These are phyloP conservation scores for Aureobasidium lini DNA, from an alignment of 2,329 filamentous ascomycete species.

Conservation along the genomic window DNA sequence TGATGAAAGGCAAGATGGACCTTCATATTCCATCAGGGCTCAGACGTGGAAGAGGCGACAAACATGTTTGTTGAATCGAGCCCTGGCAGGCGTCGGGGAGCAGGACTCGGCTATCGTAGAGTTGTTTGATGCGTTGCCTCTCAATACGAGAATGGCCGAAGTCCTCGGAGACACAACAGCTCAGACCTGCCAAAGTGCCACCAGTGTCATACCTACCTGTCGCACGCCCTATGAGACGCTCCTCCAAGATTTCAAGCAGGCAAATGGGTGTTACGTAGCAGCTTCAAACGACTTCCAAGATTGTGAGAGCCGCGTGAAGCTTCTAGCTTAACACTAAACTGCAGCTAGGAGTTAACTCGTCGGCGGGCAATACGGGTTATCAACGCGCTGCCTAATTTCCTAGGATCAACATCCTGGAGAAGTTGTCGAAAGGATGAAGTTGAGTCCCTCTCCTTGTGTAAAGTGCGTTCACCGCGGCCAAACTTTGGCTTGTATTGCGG, in stretches of 20 bases:
- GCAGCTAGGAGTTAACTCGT: neutral
- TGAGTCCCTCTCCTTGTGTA: neutral
- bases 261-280: neutral
- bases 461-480: neutral
- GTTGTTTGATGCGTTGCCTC: neutral
- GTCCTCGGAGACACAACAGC: slow-evolving; percentile 1
- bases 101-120: neutral
- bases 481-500: neutral
- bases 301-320: neutral
- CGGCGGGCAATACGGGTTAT: neutral
- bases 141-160: neutral
- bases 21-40: too few species aligned
- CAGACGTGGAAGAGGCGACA: too few species aligned
- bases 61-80: too few species aligned
- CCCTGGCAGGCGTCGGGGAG: neutral
- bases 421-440: neutral
- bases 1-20: too few species aligned
- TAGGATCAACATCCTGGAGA: neutral
- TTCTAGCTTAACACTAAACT: neutral
- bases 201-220: neutral
- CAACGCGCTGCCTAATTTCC: neutral
- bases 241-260: neutral
- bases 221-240: neutral
- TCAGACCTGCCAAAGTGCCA: neutral
- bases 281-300: neutral